Conservation (phyloP, 2,329 filamentous ascomycete species). For the Fusarium luffae region DNA sequence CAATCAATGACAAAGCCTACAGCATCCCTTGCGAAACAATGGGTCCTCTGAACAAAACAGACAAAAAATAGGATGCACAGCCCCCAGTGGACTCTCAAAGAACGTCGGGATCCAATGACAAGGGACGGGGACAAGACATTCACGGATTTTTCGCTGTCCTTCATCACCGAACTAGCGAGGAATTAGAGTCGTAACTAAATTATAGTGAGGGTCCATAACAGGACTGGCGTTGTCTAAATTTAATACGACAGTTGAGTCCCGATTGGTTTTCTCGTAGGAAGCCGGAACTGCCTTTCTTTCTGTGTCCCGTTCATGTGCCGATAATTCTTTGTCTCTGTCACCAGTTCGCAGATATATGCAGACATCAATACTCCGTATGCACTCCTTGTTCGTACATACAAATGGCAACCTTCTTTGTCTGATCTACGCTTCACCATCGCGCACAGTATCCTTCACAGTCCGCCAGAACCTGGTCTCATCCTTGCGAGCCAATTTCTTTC, state of each 20-base stretch:
- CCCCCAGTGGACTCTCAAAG: constrained; percentile 20
- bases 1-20: constrained; percentile 25
- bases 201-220: constrained; percentile 4
- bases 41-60: constrained; percentile 4
- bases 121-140: neutral
- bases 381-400: constrained; percentile 12
- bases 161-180: constrained; percentile 9
- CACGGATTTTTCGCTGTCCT: constrained; percentile 1
- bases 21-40: constrained; percentile 33
- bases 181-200: constrained; percentile 42
- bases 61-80: constrained; percentile 33
- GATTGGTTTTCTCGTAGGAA: constrained; percentile 1
- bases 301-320: neutral
- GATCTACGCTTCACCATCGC: constrained; percentile 15
- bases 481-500: constrained; percentile 31
- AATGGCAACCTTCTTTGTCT: constrained; percentile 23
- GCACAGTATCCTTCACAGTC: constrained; percentile 38
- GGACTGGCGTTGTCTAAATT: constrained; percentile 19
- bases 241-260: constrained; percentile 20
- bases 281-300: neutral
- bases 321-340: neutral
- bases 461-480: constrained; percentile 6
- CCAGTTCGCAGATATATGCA: neutral
- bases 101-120: constrained; percentile 26
- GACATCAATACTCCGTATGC: neutral